Conservation (phyloP, 2,329 filamentous ascomycete genomes). For the Aspergillus unguis region DNA sequence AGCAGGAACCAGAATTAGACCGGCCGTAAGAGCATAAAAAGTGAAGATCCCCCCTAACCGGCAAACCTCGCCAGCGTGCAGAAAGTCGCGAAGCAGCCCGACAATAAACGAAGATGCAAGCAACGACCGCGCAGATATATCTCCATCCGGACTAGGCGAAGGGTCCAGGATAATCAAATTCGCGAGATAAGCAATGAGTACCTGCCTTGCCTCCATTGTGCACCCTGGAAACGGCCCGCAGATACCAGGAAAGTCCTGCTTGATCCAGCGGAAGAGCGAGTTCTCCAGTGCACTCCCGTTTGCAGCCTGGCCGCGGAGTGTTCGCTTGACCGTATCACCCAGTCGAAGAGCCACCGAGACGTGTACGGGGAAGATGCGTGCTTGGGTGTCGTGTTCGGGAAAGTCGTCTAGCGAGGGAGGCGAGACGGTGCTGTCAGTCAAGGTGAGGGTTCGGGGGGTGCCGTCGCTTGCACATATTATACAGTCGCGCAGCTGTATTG, state of each 20-base stretch:
- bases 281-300: slow-evolving; percentile 34
- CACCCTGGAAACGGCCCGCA: slow-evolving; percentile 11
- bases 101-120: slow-evolving; percentile 43
- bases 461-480: slow-evolving; percentile 43
- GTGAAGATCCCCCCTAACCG: slow-evolving; percentile 42
- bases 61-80: slow-evolving; percentile 40
- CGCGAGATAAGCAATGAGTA: slow-evolving; percentile 39
- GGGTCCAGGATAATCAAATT: slow-evolving; percentile 40
- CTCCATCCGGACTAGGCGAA: slow-evolving; percentile 8
- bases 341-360: slow-evolving; percentile 40
- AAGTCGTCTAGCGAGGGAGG: slow-evolving; percentile 29
- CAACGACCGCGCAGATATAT: slow-evolving; percentile 37
- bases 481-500: slow-evolving; percentile 34
- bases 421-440: slow-evolving; percentile 40
- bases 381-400: slow-evolving; percentile 17
- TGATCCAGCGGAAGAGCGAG: slow-evolving; percentile 40
- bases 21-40: slow-evolving; percentile 42
- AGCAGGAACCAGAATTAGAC: slow-evolving; percentile 39
- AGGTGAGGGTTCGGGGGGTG: slow-evolving; percentile 40
- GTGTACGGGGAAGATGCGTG: slow-evolving; percentile 38
- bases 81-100: slow-evolving; percentile 33
- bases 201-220: slow-evolving; percentile 34
- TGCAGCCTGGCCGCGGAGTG: slow-evolving; percentile 33
- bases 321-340: slow-evolving; percentile 41
- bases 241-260: slow-evolving; percentile 27